Base-by-base conservation (phyloP, 768 basidiomycete genomes). In the Gloeophyllum trabeum region DNA sequence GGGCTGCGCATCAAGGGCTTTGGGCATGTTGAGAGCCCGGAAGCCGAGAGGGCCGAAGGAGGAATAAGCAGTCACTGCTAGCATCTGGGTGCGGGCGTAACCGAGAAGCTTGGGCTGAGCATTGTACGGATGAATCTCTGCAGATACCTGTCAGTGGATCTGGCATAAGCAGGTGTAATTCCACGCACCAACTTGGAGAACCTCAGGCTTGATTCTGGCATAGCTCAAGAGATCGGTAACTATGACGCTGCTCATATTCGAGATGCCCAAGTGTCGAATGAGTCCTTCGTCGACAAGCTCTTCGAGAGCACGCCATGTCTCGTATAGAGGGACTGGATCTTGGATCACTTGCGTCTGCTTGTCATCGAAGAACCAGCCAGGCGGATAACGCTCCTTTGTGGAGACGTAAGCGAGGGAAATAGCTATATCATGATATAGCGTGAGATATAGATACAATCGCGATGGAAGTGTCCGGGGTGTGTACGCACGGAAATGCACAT, bases 281-380 rank as follows among this genome's bases (percentile, higher is more conserved):
- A 61, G 49, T 6, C 65, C 64, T 14, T 52, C 53, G 37, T 60
- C 59, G 20, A 60, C 55, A 19, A 67, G 54, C 38, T 54, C 50
- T 50, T 70, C 68, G 59, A 70, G 63, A 6, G 61, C 66, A 25
- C 56, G 52, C 65, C 65, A 70, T 19, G 67, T 68, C 53, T 61
- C 55, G 46, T 55, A 51, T 43, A 61, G 48, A 14, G 62, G 61
- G 35, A 54, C 55, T 32, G 56, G 54, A 22, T 55, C 53, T 44
- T 46, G 48, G 46, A 58, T 53, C 20, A 61, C 48, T 21, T 59
- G 48, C 38, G 60, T 58, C 39, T 57, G 49, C 18, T 55, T 61
- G 40, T 60, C 62, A 44, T 61, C n/a, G 16, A 32, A 55, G 43
- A 44, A 59, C 65, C 65, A 69, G 42, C 61, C 65, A 3, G 67